These are phyloP conservation scores for Daldinia sp. DNA, from an alignment of 2,329 filamentous ascomycete species.

Conservation along the genomic window DNA sequence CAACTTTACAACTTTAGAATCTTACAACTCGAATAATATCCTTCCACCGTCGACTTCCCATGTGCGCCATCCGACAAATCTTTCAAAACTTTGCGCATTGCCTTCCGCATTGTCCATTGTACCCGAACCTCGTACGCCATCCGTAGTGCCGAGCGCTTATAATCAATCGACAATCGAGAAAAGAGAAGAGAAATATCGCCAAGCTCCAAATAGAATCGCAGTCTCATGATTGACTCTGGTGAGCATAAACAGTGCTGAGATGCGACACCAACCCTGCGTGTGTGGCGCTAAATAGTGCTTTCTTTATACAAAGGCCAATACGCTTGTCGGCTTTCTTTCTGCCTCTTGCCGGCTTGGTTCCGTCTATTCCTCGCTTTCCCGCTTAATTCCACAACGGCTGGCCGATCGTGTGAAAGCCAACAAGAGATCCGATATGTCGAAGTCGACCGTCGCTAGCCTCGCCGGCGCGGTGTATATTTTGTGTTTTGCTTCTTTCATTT, in stretches of 20 bases:
- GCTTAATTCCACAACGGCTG: constrained; percentile 32
- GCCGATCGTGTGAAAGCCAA: constrained; percentile 35
- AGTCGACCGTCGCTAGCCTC: constrained; percentile 49
- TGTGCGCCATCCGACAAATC: constrained; percentile 2
- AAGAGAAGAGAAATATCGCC: constrained; percentile 36
- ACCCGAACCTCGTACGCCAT: constrained; percentile 12
- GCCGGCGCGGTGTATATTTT: constrained; percentile 47
- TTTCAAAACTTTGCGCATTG: not conserved
- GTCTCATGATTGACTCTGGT: constrained; percentile 16
- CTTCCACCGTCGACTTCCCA: not conserved
- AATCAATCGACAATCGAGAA: constrained; percentile 42
- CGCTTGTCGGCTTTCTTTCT: constrained; percentile 19
- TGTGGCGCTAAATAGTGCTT: constrained; percentile 20
- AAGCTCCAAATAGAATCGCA: constrained; percentile 20
- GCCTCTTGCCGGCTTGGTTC: constrained; percentile 4
- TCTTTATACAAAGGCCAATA: constrained; percentile 23
- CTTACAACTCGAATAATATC: constrained; percentile 5
- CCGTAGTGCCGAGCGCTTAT: constrained; percentile 27
- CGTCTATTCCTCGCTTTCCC: constrained; percentile 13
- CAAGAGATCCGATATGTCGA: constrained; percentile 44
- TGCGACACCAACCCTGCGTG: constrained; percentile 35
- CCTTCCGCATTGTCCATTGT: not conserved
- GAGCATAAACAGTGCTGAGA: constrained; percentile 31
- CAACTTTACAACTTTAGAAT: constrained; percentile 5
- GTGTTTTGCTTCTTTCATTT: constrained; percentile 45